Evolutionary conservation across 2,329 filamentous ascomycete species (phyloP).

Genomic region (Hypoxylon sp.): DNA sequence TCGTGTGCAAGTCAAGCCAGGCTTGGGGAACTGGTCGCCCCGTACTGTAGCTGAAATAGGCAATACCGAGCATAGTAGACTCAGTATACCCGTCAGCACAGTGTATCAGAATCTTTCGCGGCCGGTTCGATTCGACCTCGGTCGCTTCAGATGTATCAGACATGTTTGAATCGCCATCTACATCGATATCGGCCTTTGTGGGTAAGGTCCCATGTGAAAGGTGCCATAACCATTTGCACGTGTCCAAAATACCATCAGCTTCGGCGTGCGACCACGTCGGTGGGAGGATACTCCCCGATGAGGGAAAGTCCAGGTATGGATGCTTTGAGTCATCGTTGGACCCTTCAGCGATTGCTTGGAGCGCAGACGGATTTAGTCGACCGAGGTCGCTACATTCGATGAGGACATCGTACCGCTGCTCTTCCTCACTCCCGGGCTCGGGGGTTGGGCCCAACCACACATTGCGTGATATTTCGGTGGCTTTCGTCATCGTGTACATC

Average conservation of each 20-base stretch:
- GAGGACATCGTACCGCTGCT: slow-evolving; percentile 81
- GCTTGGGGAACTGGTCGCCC: slow-evolving; percentile 85
- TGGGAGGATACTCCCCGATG: slow-evolving; percentile 91
- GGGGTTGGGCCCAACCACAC: slow-evolving; percentile 93
- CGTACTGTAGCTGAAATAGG: slow-evolving; percentile 94
- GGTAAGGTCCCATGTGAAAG: slow-evolving; percentile 76
- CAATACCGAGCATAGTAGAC: slow-evolving; percentile 87
- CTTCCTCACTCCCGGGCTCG: slow-evolving; percentile 72
- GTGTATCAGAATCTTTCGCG: slow-evolving; percentile 86
- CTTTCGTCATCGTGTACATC: slow-evolving; percentile 93
- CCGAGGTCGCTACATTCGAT: slow-evolving; percentile 93
- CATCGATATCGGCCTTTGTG: slow-evolving; percentile 53
- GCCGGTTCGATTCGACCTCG: slow-evolving; percentile 55
- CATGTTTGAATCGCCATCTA: slow-evolving; percentile 63
- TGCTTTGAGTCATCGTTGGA: slow-evolving; percentile 60
- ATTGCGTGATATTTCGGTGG: slow-evolving; percentile 89
- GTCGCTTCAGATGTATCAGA: slow-evolving; percentile 54
- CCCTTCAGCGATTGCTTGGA: slow-evolving; percentile 74
- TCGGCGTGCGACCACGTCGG: slow-evolving; percentile 87
- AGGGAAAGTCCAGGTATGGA: slow-evolving; percentile 82
- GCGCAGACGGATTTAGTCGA: slow-evolving; percentile 76
- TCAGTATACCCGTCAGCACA: slow-evolving; percentile 98
- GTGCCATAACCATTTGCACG: slow-evolving; percentile 90
- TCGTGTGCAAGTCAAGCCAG: slow-evolving; percentile 87
- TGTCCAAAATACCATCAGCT: slow-evolving; percentile 86